Percentiles rank a stretch among this genome's conserved stretches.
Conservation (phyloP, 352 stramenopile species). For the Globisporangium solare region DNA sequence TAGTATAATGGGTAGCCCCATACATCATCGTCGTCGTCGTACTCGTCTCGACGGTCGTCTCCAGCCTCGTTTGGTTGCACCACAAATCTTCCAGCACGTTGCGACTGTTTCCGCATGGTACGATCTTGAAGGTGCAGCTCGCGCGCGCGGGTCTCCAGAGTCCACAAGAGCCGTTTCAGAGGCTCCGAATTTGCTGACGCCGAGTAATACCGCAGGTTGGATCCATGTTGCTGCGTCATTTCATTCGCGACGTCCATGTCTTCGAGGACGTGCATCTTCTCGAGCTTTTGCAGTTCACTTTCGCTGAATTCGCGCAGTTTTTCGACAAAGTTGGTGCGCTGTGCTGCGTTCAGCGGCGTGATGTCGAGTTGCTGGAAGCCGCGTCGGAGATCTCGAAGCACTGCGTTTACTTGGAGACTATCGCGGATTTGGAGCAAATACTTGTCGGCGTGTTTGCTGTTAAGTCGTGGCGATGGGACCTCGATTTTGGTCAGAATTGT, state of each 20-base stretch:
- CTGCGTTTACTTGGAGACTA: conserved; percentile 37
- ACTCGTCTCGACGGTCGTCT: conserved; percentile 1
- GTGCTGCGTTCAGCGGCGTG: conserved; percentile 12
- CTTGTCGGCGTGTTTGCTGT: conserved; percentile 23
- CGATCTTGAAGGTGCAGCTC: conserved; percentile 22
- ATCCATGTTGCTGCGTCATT: conserved; percentile 11
- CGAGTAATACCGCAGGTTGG: conserved; percentile 50
- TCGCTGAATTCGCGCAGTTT: conserved; percentile 62
- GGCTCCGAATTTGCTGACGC: conserved; percentile 40
- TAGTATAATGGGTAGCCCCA: conserved; percentile 57
- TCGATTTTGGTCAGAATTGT: conserved; percentile 25
- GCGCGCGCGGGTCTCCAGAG: conserved; percentile 37
- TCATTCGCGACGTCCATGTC: conserved; percentile 9
- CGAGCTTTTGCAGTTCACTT: conserved; percentile 37
- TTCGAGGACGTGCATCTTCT: conserved; percentile 34
- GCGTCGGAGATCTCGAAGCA: conserved; percentile 14
- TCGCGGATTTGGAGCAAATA: conserved; percentile 17
- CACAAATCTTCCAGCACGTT: background rate
- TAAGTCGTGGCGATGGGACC: conserved; percentile 8
- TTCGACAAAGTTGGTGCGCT: conserved; percentile 64
- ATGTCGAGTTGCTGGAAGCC: conserved; percentile 3
- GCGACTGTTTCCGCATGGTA: conserved; percentile 9
- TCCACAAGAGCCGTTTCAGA: conserved; percentile 59
- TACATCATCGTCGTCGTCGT: conserved; percentile 43
- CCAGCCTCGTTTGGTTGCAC: no score